Conservation (phyloP, 306 rosid species). For the Pterocarpus santalinus region DNA sequence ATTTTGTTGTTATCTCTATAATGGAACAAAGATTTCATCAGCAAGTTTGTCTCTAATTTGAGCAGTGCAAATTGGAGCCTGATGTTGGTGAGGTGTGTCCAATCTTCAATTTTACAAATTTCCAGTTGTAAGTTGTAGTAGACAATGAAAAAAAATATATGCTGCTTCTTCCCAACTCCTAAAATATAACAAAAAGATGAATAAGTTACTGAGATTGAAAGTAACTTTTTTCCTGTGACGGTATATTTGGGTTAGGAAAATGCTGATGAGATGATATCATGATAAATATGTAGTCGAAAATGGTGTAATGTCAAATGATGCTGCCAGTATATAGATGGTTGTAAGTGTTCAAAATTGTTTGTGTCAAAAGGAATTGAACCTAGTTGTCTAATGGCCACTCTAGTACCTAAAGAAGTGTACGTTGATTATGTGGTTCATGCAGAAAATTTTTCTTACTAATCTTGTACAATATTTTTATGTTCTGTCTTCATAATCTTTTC, state of each 20-base stretch:
- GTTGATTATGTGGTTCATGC: constrained; percentile 9
- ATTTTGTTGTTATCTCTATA: constrained; percentile 55
- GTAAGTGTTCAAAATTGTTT: constrained; percentile 21
- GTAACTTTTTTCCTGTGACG: not conserved
- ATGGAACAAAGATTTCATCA: constrained; percentile 91
- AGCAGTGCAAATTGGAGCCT: constrained; percentile 81
- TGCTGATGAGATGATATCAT: not conserved
- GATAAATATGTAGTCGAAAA: constrained; percentile 1
- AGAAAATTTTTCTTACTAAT: not conserved
- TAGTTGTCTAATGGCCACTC: constrained; percentile 30
- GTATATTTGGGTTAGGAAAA: not conserved
- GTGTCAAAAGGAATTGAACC: constrained; percentile 28
- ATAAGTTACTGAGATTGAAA: constrained; percentile 3
- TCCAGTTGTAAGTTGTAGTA: constrained; percentile 26
- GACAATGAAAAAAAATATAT: not conserved
- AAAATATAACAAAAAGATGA: constrained; percentile 25
- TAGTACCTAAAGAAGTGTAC: not conserved
- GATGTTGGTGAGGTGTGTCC: constrained; percentile 86
- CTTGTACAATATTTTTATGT: constrained; percentile 28
- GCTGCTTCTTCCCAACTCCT: constrained; percentile 30
- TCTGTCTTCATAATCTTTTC: constrained; percentile 23
- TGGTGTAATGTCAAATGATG: constrained; percentile 26
- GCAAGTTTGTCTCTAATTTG: constrained; percentile 92
- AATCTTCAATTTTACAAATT: constrained; percentile 6
- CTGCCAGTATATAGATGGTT: constrained; percentile 15